These are phyloP conservation scores for Lolium rigidum DNA, from an alignment of 176 grass and related monocot species.

Conservation along the genomic window DNA sequence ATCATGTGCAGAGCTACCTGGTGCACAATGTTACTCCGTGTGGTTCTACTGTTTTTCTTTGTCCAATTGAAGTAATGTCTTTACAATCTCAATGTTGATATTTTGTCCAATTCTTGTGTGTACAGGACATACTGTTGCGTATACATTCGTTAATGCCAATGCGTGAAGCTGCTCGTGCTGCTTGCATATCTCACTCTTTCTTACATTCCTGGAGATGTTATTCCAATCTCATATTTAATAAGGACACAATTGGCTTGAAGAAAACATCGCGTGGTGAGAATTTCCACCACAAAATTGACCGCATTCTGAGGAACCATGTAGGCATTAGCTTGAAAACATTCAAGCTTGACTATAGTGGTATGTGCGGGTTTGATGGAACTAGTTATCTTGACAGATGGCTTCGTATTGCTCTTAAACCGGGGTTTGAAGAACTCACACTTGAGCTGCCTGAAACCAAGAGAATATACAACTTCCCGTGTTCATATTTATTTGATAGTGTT, in stretches of 20 bases:
- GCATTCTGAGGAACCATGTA: background rate
- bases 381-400: constrained; percentile 18
- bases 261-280: background rate
- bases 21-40: background rate
- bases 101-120: background rate
- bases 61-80: background rate
- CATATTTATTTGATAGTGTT: background rate
- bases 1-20: background rate
- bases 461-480: constrained; percentile 33
- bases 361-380: background rate
- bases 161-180: constrained; percentile 30
- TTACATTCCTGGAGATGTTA: constrained; percentile 29
- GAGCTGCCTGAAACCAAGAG: background rate
- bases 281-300: background rate
- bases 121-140: constrained; percentile 15
- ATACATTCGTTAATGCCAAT: background rate
- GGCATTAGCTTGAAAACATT: background rate
- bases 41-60: background rate
- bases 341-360: background rate
- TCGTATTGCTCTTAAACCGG: constrained; percentile 25
- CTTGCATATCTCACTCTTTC: constrained; percentile 17
- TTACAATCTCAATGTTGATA: background rate
- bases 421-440: constrained; percentile 23
- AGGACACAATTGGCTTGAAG: constrained; percentile 4
- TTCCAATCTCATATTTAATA: constrained; percentile 4